Base-by-base conservation (phyloP, 257 asterid genomes). In the Nicotiana sylvestris region DNA sequence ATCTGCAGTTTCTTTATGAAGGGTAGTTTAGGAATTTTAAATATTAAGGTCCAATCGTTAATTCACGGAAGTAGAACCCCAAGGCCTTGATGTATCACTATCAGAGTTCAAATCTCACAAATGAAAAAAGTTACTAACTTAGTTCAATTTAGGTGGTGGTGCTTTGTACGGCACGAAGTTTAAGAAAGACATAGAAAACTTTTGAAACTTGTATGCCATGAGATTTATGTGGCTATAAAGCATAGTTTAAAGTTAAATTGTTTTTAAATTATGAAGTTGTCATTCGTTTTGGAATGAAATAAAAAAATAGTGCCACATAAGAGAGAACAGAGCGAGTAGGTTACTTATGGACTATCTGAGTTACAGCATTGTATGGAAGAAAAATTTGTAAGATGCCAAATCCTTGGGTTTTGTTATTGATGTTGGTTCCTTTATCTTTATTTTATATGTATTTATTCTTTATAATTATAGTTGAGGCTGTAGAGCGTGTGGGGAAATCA, bases 401-500 rank as follows among this genome's bases (percentile, higher is more conserved):
- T 49, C 83, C 55, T 56, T 74, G 55, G 57, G 72, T 81, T 66
- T 56, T 65, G 39, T 84, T 66, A 53, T 66, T 32, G 78, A 10
- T 70, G 78, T 70, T 70, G 78, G 78, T 70, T 74, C 39, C 39
- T 25, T 46, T 49, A 74, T 46, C 79, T 74, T 49, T 74, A 46
- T 21, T 81, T 81, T 43, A 64, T 80, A 25, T 3, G 16, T 65
- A 13, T 16, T 27, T 25, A 29, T 5, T 46, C 62, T 21, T 70
- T 69, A 61, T 83, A 77, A 33, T 76, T 67, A 74, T 70, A 49
- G 72, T 5, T 55, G 35, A 76, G 66, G 66, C 82, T 78, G 83
- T 68, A 70, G 86, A 87, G 84, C 85, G 80, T 80, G 87, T 76
- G 87, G 84, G 61, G 72, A 58, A 46, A 51, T 57, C 60, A 78